Evolutionary conservation across 495 filamentous ascomycete species (phyloP), one percentile per base, ranked within the genome.

Genomic region (Hypomontagnella monticulosa): DNA sequence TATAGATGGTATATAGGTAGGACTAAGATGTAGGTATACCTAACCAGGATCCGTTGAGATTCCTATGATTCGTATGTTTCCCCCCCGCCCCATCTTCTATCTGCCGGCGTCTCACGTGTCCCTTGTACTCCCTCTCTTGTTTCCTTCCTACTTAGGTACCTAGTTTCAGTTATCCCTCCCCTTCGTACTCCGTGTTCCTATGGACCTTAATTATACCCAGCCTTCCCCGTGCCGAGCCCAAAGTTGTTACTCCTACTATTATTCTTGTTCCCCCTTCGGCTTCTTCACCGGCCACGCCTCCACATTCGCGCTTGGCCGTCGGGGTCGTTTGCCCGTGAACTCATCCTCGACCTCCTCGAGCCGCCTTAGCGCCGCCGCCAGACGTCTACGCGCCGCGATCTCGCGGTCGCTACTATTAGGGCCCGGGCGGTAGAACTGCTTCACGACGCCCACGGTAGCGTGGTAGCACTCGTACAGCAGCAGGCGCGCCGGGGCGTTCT

Each of bases 401-500:
- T 85, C 83, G 18, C 76, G 70, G 8, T 68, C 70, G 34, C 75
- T 81, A 50, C 79, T 80, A 38, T 79, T 73, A 5, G 62, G 63
- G 9, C 74, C 73, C 0, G 81, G 79, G 18, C 82, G 65, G 66
- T 84, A 85, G 60, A 83, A 80, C 40, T 82, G 77, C 41, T 67
- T 65, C 11, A 84, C 82, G 0, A 85, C 74, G 49, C 53, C 57
- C 5, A 77, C 75, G 1, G 76, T 73, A 4, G 81, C 75, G 60
- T 83, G 79, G 66, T 81, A 84, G 51, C 78, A 79, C 50, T 77
- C 71, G 70, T 85, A 85, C 3, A 85, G 64, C 12, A 85, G 61
- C 8, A 81, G 50, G 18, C 83, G 73, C 4, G 69, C 59, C 14
- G 50, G 36, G 1, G 73, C 77, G 43, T 69, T 75, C 15, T 72